Conservation (phyloP, 2,329 filamentous ascomycete species). For the Penicillium sp. region DNA sequence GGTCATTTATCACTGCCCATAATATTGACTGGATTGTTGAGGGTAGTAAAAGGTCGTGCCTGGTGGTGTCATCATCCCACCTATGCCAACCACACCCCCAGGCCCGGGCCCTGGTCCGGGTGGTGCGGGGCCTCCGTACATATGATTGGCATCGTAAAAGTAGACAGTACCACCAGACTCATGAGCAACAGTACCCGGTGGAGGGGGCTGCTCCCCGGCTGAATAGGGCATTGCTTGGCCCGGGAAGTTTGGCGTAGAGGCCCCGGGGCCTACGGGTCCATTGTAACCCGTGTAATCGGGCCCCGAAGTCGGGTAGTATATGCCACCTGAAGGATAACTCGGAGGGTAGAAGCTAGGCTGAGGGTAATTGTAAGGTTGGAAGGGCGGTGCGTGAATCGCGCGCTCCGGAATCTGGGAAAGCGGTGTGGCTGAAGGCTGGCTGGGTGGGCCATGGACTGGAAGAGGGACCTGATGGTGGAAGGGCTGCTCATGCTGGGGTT, state of each 20-base stretch:
- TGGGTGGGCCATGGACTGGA: conserved; percentile 64
- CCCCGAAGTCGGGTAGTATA: conserved; percentile 64
- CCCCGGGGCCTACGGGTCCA: conserved; percentile 46
- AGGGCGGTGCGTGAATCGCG: conserved; percentile 84
- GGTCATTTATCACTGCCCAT: conserved; percentile 39
- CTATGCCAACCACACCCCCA: conserved; percentile 65
- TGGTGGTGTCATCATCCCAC: conserved; percentile 72
- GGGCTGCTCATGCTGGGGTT: conserved; percentile 71
- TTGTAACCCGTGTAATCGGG: conserved; percentile 44
- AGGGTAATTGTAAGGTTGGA: conserved; percentile 71
- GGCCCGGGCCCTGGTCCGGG: conserved; percentile 48
- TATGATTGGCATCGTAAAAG: conserved; percentile 80
- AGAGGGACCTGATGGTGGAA: conserved; percentile 94
- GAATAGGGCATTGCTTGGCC: conserved; percentile 43
- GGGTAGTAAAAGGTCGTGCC: conserved; percentile 53
- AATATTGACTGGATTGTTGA: conserved; percentile 62
- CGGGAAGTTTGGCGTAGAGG: conserved; percentile 56
- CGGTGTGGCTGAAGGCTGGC: conserved; percentile 73
- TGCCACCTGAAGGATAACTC: conserved; percentile 58
- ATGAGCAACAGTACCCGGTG: conserved; percentile 66
- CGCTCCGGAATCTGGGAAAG: conserved; percentile 90
- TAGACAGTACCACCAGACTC: conserved; percentile 96
- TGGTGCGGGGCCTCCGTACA: conserved; percentile 38
- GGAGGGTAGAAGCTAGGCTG: conserved; percentile 58
- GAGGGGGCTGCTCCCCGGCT: conserved; percentile 42